Base-by-base conservation (phyloP, 2,329 filamentous ascomycete species). In the Colletotrichum trifolii region DNA sequence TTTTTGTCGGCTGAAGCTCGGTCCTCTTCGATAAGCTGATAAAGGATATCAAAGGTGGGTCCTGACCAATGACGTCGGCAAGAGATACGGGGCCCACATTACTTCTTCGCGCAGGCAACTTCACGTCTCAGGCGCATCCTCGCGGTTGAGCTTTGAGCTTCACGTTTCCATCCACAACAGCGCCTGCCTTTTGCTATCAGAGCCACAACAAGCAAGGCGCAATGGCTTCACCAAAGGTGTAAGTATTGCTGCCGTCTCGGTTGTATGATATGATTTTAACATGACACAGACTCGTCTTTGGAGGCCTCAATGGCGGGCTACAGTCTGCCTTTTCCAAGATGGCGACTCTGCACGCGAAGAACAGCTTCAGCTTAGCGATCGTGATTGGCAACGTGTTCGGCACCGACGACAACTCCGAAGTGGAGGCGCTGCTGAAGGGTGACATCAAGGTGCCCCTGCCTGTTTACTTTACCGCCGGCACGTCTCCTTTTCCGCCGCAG, bases 401-500 rank as follows among this genome's bases (percentile, higher is more conserved):
- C 15, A 79, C 84, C 47, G 78, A 82, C 1, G 83, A 89, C 49
- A 85, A 91, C 56, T 82, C 89, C 11, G 75, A 78, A 9, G 78
- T 96, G 6, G 79, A 83, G 10, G 84, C 86, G 9, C 84, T 99
- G 4, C 78, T 98, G 1, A 79, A 86, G 34, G 93, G 93, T n/a
- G 82, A 86, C 10, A 89, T 97, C 56, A 74, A 83, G 25, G 82
- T 98, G 5, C 90, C 94, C 3, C 81, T 98, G 1, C 90, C 94
- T 1, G 96, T 91, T 8, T 99, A 99, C 79, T 99, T 98, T 75
- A 93, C 92, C 3, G 83, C 97, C 66, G 94, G 92, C 70, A 89
- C 83, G 42, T 84, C 84, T 50, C 80, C 89, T n/a, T 82, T 99
- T 6, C 96, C 96, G 0, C 77, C 83, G 3, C 79, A 82, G 36